Percentiles rank a stretch among this genome's conserved stretches.
Conservation (phyloP, 78 protist species). For the Diacronema lutheri region DNA sequence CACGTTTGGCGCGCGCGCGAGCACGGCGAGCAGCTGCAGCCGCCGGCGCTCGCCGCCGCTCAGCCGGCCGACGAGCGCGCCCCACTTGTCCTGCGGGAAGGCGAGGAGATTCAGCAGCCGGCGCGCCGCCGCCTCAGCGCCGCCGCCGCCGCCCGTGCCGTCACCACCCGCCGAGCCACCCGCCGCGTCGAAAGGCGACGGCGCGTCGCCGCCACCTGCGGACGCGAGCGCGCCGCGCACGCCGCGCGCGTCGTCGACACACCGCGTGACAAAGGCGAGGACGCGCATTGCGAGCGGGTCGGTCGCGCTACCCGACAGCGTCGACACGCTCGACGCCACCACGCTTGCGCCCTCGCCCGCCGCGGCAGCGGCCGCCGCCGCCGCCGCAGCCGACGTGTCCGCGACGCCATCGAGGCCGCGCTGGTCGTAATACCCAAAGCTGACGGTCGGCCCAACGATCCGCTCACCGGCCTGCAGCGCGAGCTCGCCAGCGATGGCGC, state of each 20-base stretch:
- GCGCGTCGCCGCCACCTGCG: no score
- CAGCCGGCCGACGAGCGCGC: not conserved
- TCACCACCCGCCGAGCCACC: no score
- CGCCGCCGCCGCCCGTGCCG: no score
- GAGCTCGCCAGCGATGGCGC: slow-evolving; percentile 26
- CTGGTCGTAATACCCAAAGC: slow-evolving; percentile 15
- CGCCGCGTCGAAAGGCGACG: no score
- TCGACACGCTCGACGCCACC: not conserved
- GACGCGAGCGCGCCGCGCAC: no score
- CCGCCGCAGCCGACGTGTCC: not conserved
- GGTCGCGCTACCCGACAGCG: not conserved
- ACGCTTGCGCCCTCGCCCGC: not conserved
- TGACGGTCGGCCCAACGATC: not conserved
- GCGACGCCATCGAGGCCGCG: not conserved
- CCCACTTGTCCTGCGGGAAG: not conserved
- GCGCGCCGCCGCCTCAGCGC: no score
- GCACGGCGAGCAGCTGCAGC: slow-evolving; percentile 20
- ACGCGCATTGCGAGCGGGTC: not conserved
- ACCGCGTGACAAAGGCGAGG: not conserved
- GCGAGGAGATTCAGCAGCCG: not conserved
- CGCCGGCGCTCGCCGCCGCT: slow-evolving; percentile 35
- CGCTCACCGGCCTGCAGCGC: not conserved
- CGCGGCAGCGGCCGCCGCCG: not conserved
- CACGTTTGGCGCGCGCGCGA: slow-evolving; percentile 10
- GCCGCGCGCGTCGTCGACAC: not conserved